These are phyloP conservation scores for Xylaria sp. DNA, from an alignment of 2,329 filamentous ascomycete species.

Conservation along the genomic window DNA sequence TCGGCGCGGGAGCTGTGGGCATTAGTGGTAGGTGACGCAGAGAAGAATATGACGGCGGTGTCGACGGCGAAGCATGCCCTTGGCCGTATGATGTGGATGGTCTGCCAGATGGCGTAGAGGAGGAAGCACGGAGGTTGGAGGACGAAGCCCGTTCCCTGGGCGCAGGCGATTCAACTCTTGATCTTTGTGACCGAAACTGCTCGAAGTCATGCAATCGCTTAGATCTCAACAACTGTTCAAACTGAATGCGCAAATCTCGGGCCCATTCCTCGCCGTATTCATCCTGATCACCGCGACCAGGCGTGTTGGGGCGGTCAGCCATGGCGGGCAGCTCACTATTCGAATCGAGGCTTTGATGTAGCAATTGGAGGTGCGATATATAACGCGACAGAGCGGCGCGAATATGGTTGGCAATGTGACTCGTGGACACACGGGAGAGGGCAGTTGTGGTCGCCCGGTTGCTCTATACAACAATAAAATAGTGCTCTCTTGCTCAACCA, in stretches of 20 bases:
- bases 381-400: constrained; percentile 4
- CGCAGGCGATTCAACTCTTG: constrained; percentile 68
- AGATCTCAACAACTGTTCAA: constrained; percentile 86
- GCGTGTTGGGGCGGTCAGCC: constrained; percentile 41
- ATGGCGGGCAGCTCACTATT: constrained; percentile 38
- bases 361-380: not conserved
- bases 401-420: constrained; percentile 3
- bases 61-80: constrained; percentile 40
- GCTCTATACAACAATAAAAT: constrained; percentile 31
- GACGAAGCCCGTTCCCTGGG: constrained; percentile 63
- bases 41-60: constrained; percentile 70
- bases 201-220: constrained; percentile 88
- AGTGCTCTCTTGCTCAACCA: constrained; percentile 37
- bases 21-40: constrained; percentile 73
- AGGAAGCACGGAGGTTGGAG: constrained; percentile 57
- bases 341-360: constrained; percentile 18
- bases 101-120: constrained; percentile 55
- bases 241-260: constrained; percentile 81
- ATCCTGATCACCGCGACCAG: constrained; percentile 44
- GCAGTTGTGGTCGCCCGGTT: constrained; percentile 38
- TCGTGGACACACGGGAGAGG: constrained; percentile 37
- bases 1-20: constrained; percentile 76
- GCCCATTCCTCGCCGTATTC: constrained; percentile 79
- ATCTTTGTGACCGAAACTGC: constrained; percentile 67
- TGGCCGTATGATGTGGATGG: constrained; percentile 57